Percentiles rank a stretch among this genome's conserved stretches.
Conservation (phyloP, 352 stramenopile genomes). For the Paralagenidium karlingii region DNA sequence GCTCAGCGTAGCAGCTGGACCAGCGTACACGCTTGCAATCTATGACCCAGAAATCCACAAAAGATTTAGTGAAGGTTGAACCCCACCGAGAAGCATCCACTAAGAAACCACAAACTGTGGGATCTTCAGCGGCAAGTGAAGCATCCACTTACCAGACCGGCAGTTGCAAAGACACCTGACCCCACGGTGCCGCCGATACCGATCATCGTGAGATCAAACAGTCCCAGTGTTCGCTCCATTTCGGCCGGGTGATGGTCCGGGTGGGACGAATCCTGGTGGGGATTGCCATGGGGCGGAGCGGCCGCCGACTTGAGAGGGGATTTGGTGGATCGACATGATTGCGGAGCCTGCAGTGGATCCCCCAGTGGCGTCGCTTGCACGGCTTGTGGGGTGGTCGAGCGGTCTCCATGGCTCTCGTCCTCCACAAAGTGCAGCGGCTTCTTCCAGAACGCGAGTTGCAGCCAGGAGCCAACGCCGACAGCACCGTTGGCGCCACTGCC, state of each 20-base stretch:
- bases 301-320: no score
- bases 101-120: neutral
- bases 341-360: no score
- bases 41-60: no score
- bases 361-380: no score
- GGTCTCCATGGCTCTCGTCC: no score
- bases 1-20: constrained; percentile 68
- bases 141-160: constrained; percentile 27
- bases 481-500: no score
- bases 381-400: no score
- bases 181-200: constrained; percentile 91
- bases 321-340: no score
- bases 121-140: neutral
- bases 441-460: constrained; percentile 58
- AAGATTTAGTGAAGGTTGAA: no score
- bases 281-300: no score
- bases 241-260: no score
- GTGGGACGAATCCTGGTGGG: no score
- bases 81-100: neutral
- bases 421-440: constrained; percentile 44
- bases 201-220: constrained; percentile 90
- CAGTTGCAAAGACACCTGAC: constrained; percentile 86
- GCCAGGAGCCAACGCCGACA: constrained; percentile 9
- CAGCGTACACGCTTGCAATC: constrained; percentile 18
- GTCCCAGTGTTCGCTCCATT: constrained; percentile 33